A percentile compares a stretch with the other conserved stretches of the same genome.
Conservation (phyloP, 2,329 filamentous ascomycete genomes). For the Epichloe baconii region DNA sequence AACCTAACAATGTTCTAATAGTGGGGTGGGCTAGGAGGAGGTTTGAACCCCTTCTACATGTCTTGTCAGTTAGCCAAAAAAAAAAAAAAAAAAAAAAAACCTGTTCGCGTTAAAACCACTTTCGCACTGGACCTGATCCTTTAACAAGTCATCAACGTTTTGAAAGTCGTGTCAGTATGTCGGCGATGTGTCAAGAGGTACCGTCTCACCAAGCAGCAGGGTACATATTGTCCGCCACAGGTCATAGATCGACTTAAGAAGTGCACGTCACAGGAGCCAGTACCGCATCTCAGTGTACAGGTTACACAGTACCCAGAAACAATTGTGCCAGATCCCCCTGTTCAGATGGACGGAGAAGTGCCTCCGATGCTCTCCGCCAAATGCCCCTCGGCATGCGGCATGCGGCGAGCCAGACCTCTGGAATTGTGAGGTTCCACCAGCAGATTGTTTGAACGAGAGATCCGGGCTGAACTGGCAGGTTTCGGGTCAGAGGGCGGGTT, state of each 20-base stretch:
- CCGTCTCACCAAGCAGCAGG: neutral
- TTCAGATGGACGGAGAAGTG: neutral
- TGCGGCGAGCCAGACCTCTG: conserved; percentile 3
- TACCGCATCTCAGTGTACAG: conserved; percentile 6
- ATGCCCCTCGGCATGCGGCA: neutral
- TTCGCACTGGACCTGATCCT: too few species aligned
- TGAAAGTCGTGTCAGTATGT: neutral
- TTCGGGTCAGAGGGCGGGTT: neutral
- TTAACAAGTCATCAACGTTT: neutral
- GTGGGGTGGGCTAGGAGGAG: too few species aligned
- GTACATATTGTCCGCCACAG: conserved; percentile 1
- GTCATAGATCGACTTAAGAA: conserved; percentile 1
- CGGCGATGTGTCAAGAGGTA: neutral
- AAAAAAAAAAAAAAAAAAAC: too few species aligned
- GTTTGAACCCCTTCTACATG: too few species aligned
- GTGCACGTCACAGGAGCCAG: conserved; percentile 1
- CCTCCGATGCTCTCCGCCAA: neutral
- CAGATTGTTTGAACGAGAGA: neutral
- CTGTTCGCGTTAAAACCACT: too few species aligned
- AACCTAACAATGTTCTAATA: too few species aligned
- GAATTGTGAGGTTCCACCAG: conserved; percentile 3
- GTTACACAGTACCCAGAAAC: conserved; percentile 2
- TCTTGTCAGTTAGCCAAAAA: too few species aligned
- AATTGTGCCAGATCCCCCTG: neutral
- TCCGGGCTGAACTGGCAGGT: neutral